Evolutionary conservation across 2,329 filamentous ascomycete genomes (phyloP), one percentile per base, ranked within the genome.

Genomic region (Hypoxylon sp.): DNA sequence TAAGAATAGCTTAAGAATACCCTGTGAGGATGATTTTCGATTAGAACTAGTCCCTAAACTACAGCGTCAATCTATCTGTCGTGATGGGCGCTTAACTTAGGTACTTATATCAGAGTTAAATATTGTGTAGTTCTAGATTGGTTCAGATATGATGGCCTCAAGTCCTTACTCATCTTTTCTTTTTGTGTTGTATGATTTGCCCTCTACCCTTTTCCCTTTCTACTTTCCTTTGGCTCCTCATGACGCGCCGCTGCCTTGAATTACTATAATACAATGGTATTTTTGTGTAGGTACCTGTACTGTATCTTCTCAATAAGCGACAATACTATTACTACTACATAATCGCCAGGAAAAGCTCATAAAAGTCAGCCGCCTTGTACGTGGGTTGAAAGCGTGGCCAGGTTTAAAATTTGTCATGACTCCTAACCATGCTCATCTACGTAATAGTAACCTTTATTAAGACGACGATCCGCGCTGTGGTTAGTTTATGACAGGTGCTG

Each of bases 331-430:
- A 10, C 2, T 17, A 31, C 30, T 22, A 37, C 27, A 1, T 64
- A 56, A 59, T 61, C 51, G 61, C 57, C 56, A 64, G 64, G 64
- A 64, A 57, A 56, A 64, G 64, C 67, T 70, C 1, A 22, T 25
- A 20, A 27, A 30, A 35, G 20, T 30, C n/a, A 30, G n/a, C 20
- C n/a, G 20, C 40, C 33, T 33, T 31, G 61, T 59, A 59, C 48
- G 48, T 62, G 53, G 53, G 44, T 56, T 54, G 37, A 54, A 44
- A 58, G 31, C 33, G 62, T 64, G 66, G 63, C 66, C 55, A 25
- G 50, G 27, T 54, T 50, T 30, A 33, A 7, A 17, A 44, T 35
- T 31, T 48, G 37, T 56, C 53, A 59, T 69, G 56, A 59, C 64
- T 40, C 25, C 20, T 37, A 46, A 49, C 51, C 46, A 69, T 64